Percentiles rank a stretch among this genome's conserved stretches.
These are phyloP conservation scores for Thermothelomyces thermophilus DNA, from an alignment of 2,329 filamentous ascomycete species.

Conservation along the genomic window DNA sequence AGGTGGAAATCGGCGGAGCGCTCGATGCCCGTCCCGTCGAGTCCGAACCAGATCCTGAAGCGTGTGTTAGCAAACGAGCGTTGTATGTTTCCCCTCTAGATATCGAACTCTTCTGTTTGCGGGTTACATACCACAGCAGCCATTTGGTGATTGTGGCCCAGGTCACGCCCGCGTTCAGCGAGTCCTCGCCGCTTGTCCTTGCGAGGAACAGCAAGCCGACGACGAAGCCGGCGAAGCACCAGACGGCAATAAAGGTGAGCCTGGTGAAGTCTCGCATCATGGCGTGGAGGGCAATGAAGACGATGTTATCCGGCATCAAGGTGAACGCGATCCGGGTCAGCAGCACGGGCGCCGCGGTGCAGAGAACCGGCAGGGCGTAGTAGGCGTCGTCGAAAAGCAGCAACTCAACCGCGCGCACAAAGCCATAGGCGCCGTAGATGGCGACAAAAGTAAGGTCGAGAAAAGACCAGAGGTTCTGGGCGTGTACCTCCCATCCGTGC, in stretches of 20 bases:
- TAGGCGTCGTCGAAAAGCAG: constrained; percentile 39
- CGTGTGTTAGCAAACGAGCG: too few relatives aligned
- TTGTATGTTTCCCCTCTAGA: too few relatives aligned
- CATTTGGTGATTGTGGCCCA: constrained; percentile 61
- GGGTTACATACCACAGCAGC: constrained; percentile 60
- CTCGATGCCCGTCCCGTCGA: constrained; percentile 55
- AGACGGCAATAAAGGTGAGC: constrained; percentile 59
- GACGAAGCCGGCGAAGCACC: constrained; percentile 65
- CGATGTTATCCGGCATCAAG: constrained; percentile 66
- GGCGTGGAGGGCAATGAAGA: constrained; percentile 65
- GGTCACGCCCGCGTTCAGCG: constrained; percentile 21
- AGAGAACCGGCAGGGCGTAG: constrained; percentile 58
- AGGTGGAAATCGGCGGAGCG: constrained; percentile 54
- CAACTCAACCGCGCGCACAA: constrained; percentile 53
- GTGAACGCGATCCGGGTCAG: constrained; percentile 67
- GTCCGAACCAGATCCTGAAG: constrained; percentile 61
- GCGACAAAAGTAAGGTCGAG: constrained; percentile 62
- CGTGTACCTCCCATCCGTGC: constrained; percentile 61
- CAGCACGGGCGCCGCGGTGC: constrained; percentile 61
- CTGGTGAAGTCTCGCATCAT: constrained; percentile 70
- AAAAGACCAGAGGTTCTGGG: constrained; percentile 69
- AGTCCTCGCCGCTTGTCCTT: constrained; percentile 16
- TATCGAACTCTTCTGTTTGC: too few relatives aligned
- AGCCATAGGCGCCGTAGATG: constrained; percentile 57
- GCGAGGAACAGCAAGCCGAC: constrained; percentile 61